Evolutionary conservation across 2,329 filamentous ascomycete species (phyloP).

Genomic region (Pyricularia sp.): DNA sequence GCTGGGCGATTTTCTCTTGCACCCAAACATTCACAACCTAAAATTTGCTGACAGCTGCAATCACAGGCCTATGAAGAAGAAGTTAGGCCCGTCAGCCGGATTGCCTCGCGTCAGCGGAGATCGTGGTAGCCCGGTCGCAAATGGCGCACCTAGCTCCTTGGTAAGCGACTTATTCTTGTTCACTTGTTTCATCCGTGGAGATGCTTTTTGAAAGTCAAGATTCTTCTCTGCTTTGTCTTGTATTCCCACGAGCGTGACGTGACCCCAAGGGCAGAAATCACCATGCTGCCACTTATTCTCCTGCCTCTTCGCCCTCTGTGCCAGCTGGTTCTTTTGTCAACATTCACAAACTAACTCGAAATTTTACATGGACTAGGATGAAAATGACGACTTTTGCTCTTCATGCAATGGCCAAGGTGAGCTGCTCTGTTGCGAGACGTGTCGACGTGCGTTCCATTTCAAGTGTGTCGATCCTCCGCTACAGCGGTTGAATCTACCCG

Average conservation of each 20-base stretch:
- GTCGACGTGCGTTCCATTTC: constrained; percentile 83
- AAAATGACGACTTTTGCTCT: constrained; percentile 87
- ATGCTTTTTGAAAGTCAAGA: constrained; percentile 7
- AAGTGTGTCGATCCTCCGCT: constrained; percentile 77
- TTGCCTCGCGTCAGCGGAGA: constrained; percentile 57
- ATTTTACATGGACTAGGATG: constrained; percentile 31
- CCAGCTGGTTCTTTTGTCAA: not conserved
- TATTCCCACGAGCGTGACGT: no score
- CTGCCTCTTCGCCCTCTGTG: not conserved
- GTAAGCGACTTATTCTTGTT: constrained; percentile 31
- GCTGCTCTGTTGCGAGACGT: constrained; percentile 89
- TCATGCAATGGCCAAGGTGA: constrained; percentile 77
- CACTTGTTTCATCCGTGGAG: constrained; percentile 5
- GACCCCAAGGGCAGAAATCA: no score
- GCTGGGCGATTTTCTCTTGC: not conserved
- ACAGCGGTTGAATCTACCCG: constrained; percentile 51
- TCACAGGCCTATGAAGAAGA: constrained; percentile 66
- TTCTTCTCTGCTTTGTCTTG: constrained; percentile 6
- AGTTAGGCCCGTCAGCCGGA: constrained; percentile 58
- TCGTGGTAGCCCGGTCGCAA: constrained; percentile 50
- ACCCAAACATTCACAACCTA: not conserved
- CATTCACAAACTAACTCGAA: not conserved
- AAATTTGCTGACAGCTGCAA: constrained; percentile 12
- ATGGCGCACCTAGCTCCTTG: constrained; percentile 42
- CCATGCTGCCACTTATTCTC: not conserved